Evolutionary conservation across 2,329 filamentous ascomycete genomes (phyloP), one percentile per base, ranked within the genome.

Genomic region (Alternaria gansuensis): DNA sequence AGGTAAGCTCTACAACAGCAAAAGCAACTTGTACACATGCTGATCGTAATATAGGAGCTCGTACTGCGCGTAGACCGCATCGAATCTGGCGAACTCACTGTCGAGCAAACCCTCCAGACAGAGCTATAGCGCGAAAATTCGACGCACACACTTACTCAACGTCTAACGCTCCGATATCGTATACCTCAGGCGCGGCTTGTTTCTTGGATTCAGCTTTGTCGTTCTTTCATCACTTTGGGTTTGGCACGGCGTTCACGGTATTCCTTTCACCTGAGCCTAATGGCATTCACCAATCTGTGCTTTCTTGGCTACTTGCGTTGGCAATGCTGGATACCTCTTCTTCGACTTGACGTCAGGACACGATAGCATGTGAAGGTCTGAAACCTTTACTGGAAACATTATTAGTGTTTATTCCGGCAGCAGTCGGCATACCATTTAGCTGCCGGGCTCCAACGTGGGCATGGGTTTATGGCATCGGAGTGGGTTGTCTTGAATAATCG

Each of bases 1-100:
- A 94, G 81, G 91, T 61, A 59, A 33, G 33, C 11, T 13, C 3
- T 9, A 36, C 13, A 26, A 14, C n/a, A 28, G 31, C 5, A 8
- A 44, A 11, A n/a, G 41, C 10, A 4, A 29, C 5, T 53, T 34
- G 4, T 24, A 10, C 9, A 17, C 28, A 3, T 44, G 46, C 71
- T 77, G 48, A 67, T 36, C 8, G 17, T 14, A 11, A 34, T 39
- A 23, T 45, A 79, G 77, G 77, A 79, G 69, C 74, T 79, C 21
- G 75, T 79, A 45, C 72, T 79, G 28, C 75, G 77, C 14, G 77
- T 79, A 43, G 77, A 79, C 44, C 75, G 75, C 44, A 79, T 79
- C 43, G 77, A 78, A 55, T 74, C 69, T 33, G 76, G 77, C 44
- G 76, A 79, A 56, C 61, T 78, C 48, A 75, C 69, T 3, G 70